Evolutionary conservation across 176 grass and related monocot species (phyloP).

Genomic region (Musa troglodytarum): DNA sequence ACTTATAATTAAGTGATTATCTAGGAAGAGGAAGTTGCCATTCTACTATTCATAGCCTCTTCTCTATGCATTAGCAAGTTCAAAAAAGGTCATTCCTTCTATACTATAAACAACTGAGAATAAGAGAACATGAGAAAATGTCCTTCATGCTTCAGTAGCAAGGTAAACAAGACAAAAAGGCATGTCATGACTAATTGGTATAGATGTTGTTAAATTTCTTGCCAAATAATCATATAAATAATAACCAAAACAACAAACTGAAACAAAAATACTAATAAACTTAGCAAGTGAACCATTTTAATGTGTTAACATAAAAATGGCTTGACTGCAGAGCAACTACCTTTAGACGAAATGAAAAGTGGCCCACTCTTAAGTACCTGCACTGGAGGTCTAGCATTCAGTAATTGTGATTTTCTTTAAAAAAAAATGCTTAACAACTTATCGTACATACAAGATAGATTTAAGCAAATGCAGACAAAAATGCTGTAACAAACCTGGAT

Average conservation of each 20-base stretch:
- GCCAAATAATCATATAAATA: not conserved
- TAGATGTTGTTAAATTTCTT: not conserved
- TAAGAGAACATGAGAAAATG: not conserved
- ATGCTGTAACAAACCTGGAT: not conserved
- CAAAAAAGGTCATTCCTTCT: not conserved
- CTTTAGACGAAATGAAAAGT: conserved; percentile 94
- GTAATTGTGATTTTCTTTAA: not conserved
- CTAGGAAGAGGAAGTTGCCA: too few species aligned
- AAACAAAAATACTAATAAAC: not conserved
- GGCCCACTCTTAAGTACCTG: conserved; percentile 89
- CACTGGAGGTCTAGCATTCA: conserved; percentile 23
- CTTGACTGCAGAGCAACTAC: conserved; percentile 9
- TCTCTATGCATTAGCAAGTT: not conserved
- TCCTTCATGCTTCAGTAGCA: not conserved
- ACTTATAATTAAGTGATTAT: too few species aligned
- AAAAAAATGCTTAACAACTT: conserved; percentile 1
- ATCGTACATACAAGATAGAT: not conserved
- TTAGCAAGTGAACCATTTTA: too few species aligned
- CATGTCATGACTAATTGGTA: not conserved
- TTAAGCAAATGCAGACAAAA: not conserved
- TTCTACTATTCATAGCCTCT: not conserved
- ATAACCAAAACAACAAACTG: not conserved
- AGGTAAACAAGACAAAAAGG: conserved; percentile 3
- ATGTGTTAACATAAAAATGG: not conserved
- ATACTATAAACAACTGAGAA: too few species aligned